Conservation (phyloP, 2,329 filamentous ascomycete genomes). For the Pseudogymnoascus sp. region DNA sequence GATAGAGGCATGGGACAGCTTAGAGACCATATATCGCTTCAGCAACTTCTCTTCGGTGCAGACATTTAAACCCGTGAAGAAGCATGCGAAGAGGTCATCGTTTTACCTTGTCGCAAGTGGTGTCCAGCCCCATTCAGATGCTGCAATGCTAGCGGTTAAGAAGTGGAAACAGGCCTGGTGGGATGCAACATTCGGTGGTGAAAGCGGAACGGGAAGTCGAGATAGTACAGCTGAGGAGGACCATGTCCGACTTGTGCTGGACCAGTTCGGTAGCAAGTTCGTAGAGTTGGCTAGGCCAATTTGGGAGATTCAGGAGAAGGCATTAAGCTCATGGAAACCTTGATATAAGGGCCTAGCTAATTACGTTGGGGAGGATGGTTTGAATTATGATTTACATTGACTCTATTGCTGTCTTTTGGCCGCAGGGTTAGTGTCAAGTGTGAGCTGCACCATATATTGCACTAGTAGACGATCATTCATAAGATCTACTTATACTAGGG, state of each 20-base stretch:
- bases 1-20: conserved; percentile 17
- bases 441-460: background rate
- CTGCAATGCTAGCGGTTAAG: conserved; percentile 14
- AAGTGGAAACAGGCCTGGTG: conserved; percentile 20
- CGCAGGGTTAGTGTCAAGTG: background rate
- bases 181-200: conserved; percentile 18
- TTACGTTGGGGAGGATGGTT: background rate
- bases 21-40: conserved; percentile 18
- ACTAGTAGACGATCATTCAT: background rate
- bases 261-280: conserved; percentile 16
- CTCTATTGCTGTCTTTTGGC: background rate
- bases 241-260: conserved; percentile 13
- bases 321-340: conserved; percentile 12
- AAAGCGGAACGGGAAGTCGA: conserved; percentile 12
- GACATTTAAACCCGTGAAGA: conserved; percentile 20
- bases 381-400: background rate
- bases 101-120: conserved; percentile 24
- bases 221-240: background rate
- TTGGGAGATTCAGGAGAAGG: conserved; percentile 20
- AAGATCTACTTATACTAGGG: background rate
- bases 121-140: conserved; percentile 13
- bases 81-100: conserved; percentile 17
- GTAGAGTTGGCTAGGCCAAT: conserved; percentile 14
- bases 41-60: conserved; percentile 19
- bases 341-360: background rate